A percentile compares a stretch with the other conserved stretches of the same genome.
These are phyloP conservation scores for Biancaea sappan DNA, from an alignment of 306 rosid species.

Conservation along the genomic window DNA sequence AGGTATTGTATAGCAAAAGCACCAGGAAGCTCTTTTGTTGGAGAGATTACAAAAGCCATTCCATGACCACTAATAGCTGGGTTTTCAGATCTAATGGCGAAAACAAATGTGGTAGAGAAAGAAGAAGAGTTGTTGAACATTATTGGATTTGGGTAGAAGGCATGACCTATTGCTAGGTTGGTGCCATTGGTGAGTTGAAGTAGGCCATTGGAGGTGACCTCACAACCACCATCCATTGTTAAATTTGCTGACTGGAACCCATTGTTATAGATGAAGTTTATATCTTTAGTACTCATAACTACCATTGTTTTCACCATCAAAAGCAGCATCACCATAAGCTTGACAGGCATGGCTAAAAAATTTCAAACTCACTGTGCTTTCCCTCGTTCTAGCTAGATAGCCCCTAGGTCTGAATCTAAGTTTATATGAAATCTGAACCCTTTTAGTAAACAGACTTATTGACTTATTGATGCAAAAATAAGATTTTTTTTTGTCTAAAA, in stretches of 20 bases:
- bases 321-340: background rate
- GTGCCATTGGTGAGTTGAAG: slow-evolving; percentile 58
- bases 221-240: slow-evolving; percentile 51
- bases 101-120: slow-evolving; percentile 66
- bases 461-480: too few species aligned
- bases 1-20: slow-evolving; percentile 46
- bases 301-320: slow-evolving; percentile 26
- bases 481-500: too few species aligned
- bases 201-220: slow-evolving; percentile 45
- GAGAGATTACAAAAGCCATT: slow-evolving; percentile 56
- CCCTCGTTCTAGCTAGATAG: too few species aligned
- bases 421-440: too few species aligned
- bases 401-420: too few species aligned
- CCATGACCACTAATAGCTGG: slow-evolving; percentile 53
- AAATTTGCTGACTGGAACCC: background rate
- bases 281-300: background rate
- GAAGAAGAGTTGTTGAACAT: slow-evolving; percentile 53
- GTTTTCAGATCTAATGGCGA: slow-evolving; percentile 47
- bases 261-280: background rate
- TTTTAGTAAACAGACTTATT: too few species aligned
- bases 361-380: too few species aligned
- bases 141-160: slow-evolving; percentile 53
- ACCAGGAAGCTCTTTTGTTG: slow-evolving; percentile 43
- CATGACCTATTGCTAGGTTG: slow-evolving; percentile 45
- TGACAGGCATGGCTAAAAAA: too few species aligned